Evolutionary conservation across 805 yeast species (phyloP), one percentile per base, ranked within the genome.

Genomic region (Myxozyma sirexii): DNA sequence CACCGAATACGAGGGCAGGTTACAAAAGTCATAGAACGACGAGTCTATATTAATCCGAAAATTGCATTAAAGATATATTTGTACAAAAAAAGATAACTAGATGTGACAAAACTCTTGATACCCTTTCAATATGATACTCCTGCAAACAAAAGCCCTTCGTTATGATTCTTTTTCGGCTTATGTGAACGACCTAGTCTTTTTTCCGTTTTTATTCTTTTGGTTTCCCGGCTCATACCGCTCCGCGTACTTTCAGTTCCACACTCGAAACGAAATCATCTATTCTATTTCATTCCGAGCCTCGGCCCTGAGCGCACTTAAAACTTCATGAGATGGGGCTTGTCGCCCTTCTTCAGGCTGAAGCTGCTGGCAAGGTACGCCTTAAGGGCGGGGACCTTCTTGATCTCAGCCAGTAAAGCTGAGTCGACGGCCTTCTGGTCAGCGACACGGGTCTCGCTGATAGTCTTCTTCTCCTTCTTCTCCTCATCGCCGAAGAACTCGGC

Each of bases 341-440:
- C 99, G 81, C 98, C 98, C 82, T 84, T 85, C 88, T 90, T 92
- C 82, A 94, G 87, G 72, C 97, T 88, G 92, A 93, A 93, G 71
- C 96, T 82, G 73, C 97, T 79, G 72, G 97, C 87, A 78, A 93
- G 86, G 88, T 93, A 93, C 83, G 92, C 96, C 82, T 90, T 90
- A 80, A 93, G 88, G 78, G 90, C 85, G 79, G 97, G 96, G 75
- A 97, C 91, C 85, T 91, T 89, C 87, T 92, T 91, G 84, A 94
- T 88, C 82, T 89, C 94, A 74, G 93, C 81, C 76, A 94, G 82
- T 77, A 93, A 83, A 76, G 93, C 87, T 79, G 90, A 85, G 82
- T 93, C 99, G 72, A 93, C 96, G 64, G 83, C 72, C 87, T 93
- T 93, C 84, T 93, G 99, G 85, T 93, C 98, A 73, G 89, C 91